Evolutionary conservation across 495 filamentous ascomycete species (phyloP), one percentile per base, ranked within the genome.

Genomic region (Aspergillus diversus): DNA sequence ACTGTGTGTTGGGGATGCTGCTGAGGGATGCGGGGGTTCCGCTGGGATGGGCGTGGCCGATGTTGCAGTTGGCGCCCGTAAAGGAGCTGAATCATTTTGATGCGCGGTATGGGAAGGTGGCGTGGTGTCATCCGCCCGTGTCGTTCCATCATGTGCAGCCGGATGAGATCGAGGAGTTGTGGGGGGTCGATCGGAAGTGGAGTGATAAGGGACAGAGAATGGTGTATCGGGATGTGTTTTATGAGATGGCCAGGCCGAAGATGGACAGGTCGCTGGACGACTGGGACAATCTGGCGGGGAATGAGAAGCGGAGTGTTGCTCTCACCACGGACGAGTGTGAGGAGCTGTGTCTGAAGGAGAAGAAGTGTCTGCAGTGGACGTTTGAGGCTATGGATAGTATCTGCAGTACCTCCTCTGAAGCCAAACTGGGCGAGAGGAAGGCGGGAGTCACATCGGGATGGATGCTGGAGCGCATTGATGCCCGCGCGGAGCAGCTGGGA

Each of bases 71-170:
- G 1, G 60, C 66, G 49, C 74, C 67, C 27, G 63, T 75, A 1
- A 71, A 69, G 67, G 77, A 82, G 53, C 71, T 79, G 57, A 78
- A 81, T 71, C 71, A 71, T 37, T 69, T 80, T 8, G 70, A 71
- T 13, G 71, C 73, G 16, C 74, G 64, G 12, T 73, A 67, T 52
- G 69, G 69, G 7, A 75, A 60, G 57, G 67, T 54, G 39, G 73
- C 78, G n/a, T 84, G 82, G 81, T 85, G 82, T 68, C 77, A 71
- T 67, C 75, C 80, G 34, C 73, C 75, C 9, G 70, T 81, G 6
- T 77, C 76, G 7, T 83, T 80, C 55, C 81, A 84, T 60, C 81
- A 85, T 59, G 71, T 85, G 63, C 73, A 69, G 13, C 71, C 76
- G 0, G 49, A 66, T 27, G 80, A 81, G 58, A 75, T 81, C 34